phyloP scores from a whole-genome alignment of 208 protist genomes.

The Leptomonas seymouri region DNA sequence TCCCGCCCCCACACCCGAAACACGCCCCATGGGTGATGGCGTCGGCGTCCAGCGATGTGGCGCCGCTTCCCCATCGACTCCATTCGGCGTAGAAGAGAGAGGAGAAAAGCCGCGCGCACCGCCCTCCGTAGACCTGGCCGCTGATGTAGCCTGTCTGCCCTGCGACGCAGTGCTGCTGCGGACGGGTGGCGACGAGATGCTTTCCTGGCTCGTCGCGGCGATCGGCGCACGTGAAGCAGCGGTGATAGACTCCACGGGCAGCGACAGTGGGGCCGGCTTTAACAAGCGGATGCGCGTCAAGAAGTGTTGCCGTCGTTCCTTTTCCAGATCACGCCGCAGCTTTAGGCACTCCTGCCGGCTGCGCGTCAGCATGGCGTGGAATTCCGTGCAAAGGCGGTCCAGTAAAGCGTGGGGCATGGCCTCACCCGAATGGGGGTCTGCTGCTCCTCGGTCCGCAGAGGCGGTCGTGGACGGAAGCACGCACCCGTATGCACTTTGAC shows the following conservation, averaged over 20 bases:
- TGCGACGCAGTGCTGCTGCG: constrained; percentile 13
- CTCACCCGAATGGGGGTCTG: constrained; percentile 10
- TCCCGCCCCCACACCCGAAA: not conserved
- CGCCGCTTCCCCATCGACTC: not conserved
- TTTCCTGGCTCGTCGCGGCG: not conserved
- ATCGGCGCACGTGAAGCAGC: not conserved
- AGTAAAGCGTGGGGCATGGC: constrained; percentile 22
- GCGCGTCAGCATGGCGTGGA: constrained; percentile 30
- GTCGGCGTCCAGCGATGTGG: constrained; percentile 19
- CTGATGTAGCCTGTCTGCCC: not conserved
- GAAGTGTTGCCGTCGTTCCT: constrained; percentile 40
- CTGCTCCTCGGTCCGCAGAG: not conserved
- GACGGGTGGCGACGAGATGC: not conserved
- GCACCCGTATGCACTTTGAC: not conserved
- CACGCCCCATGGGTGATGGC: not conserved
- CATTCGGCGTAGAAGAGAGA: not conserved
- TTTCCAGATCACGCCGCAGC: constrained; percentile 38
- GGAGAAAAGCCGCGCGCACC: not conserved
- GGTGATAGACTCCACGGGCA: not conserved
- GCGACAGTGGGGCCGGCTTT: constrained; percentile 27
- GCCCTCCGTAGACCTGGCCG: not conserved
- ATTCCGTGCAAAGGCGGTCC: constrained; percentile 37
- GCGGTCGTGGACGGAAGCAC: not conserved
- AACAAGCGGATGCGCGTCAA: constrained; percentile 41
- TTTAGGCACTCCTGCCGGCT: constrained; percentile 30